Base-by-base conservation (phyloP, 2,329 filamentous ascomycete species). In the Penicillium sp. region DNA sequence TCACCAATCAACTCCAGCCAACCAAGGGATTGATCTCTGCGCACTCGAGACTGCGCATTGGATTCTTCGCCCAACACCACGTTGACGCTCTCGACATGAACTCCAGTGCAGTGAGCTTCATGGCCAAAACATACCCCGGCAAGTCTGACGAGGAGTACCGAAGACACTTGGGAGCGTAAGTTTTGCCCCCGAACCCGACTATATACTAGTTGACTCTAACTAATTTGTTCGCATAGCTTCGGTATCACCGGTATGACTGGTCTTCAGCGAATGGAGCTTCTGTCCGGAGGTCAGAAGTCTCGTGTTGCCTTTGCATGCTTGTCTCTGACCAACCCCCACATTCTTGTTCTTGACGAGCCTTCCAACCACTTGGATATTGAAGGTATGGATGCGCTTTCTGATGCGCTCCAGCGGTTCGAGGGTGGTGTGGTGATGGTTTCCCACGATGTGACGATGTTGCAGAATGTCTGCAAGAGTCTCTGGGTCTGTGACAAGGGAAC, bases 341-440 rank as follows among this genome's bases (percentile, higher is more conserved):
- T 99, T 65, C 84, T 99, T 47, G 93, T 99, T 60, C 90, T 99
- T 50, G 95, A 99, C 84, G 95, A 99, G 77, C 95, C 95, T 74
- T 96, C 92, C 63, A 99, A 99, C 81, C 95, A 99, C 77, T 81
- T 99, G 69, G 95, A 99, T 85, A 98, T 99, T 67, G 95, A 99
- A 77, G 95, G 95, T 63, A 97, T 99, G 95, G 95, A 99, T 75
- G 93, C 95, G 11, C 81, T 99, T 52, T 88, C 91, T 4, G 87
- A 89, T 29, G 95, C 95, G 16, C 81, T 99, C 66, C 84, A 87
- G 66, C 85, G 88, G 63, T 99, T 98, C 79, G 85, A 96, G 78
- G 95, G 95, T 60, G 95, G 95, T 74, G 93, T 99, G 55, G 81
- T 99, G 69, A 98, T 99, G 92, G 95, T 99, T 56, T 96, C 91